Evolutionary conservation across 805 yeast genomes (phyloP).

Genomic region (Metschnikowia reukaufii): DNA sequence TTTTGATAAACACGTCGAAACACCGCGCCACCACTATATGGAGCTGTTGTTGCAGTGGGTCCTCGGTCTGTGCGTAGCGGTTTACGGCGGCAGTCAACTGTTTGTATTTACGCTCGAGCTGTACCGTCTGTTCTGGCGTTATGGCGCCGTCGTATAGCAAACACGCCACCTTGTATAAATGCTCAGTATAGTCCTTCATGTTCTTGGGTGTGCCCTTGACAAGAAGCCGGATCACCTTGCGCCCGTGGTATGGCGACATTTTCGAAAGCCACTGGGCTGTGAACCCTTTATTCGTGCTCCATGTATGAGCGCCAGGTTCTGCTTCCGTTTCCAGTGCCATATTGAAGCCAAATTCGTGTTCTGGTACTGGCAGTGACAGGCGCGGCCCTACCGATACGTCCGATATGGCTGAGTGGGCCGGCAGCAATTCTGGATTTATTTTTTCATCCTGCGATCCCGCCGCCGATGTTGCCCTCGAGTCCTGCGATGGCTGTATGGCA

Average conservation of each 20-base stretch:
- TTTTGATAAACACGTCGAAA: conserved; percentile 38
- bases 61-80: conserved; percentile 21
- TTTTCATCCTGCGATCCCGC: conserved; percentile 1
- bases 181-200: conserved; percentile 40
- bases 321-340: too few species aligned
- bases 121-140: conserved; percentile 15
- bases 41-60: conserved; percentile 33
- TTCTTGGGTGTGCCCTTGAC: conserved; percentile 28
- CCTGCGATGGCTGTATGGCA: conserved; percentile 12
- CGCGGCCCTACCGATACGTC: too few species aligned
- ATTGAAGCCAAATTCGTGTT: too few species aligned
- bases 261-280: conserved; percentile 10
- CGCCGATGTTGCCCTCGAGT: conserved; percentile 9
- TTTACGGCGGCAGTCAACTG: conserved; percentile 27
- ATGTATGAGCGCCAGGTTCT: neutral
- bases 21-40: conserved; percentile 37
- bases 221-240: conserved; percentile 31
- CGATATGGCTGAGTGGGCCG: too few species aligned
- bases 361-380: neutral
- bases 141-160: conserved; percentile 24
- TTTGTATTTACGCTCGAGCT: conserved; percentile 27
- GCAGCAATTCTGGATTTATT: neutral
- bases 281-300: conserved; percentile 4
- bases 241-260: conserved; percentile 7
- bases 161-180: conserved; percentile 31